phyloP scores from a whole-genome alignment of 805 yeast species.

The Pichia heedii region DNA sequence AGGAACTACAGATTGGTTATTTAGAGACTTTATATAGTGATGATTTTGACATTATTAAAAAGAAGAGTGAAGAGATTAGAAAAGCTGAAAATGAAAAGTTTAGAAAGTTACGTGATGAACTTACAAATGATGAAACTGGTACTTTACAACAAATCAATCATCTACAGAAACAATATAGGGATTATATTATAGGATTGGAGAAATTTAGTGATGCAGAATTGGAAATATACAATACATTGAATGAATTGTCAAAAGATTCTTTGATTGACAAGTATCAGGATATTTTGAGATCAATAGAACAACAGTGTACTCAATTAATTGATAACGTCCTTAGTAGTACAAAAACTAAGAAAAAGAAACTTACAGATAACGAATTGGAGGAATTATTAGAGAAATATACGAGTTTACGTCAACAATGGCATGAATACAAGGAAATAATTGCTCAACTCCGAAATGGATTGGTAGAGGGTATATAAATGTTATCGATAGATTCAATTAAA shows the following conservation, averaged over 20 bases:
- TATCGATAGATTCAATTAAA: slow-evolving; percentile 4
- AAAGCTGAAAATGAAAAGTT: slow-evolving; percentile 18
- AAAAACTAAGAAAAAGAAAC: neutral
- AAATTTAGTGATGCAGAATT: slow-evolving; percentile 19
- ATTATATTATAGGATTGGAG: slow-evolving; percentile 5
- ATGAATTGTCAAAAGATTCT: slow-evolving; percentile 27
- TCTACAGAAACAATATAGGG: neutral
- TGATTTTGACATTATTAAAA: slow-evolving; percentile 9
- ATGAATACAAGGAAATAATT: slow-evolving; percentile 38
- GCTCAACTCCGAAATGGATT: slow-evolving; percentile 39
- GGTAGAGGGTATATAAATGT: slow-evolving; percentile 28
- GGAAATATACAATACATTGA: slow-evolving; percentile 23
- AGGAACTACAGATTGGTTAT: slow-evolving; percentile 14
- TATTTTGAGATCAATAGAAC: neutral
- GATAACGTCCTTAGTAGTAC: no score
- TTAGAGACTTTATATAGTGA: slow-evolving; percentile 10
- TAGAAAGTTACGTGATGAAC: neutral
- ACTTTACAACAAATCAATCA: no score
- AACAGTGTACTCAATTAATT: neutral
- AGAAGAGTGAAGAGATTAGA: slow-evolving; percentile 24
- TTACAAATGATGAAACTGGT: neutral
- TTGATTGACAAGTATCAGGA: slow-evolving; percentile 24
- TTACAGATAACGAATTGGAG: neutral
- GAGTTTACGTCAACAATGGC: slow-evolving; percentile 32
- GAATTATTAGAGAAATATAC: slow-evolving; percentile 30